Evolutionary conservation across 768 basidiomycete species (phyloP).

Genomic region (Termitomyces sp.): DNA sequence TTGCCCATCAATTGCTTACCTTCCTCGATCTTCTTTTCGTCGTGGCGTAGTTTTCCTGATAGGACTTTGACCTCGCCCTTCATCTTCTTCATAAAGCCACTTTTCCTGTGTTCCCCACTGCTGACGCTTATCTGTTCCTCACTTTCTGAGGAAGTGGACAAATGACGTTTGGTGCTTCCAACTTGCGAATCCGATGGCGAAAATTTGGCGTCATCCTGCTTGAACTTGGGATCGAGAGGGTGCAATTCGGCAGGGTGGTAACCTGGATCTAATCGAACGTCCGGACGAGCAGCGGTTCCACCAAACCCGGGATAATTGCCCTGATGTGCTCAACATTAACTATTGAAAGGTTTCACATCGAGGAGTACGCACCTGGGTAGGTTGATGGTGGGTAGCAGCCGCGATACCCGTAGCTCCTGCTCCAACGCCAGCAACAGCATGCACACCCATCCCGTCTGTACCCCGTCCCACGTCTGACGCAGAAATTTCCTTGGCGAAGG

Average conservation of each 20-base stretch:
- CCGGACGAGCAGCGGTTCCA: not conserved
- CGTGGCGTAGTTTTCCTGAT: conserved; percentile 26
- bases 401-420: not conserved
- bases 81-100: conserved; percentile 27
- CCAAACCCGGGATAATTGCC: not conserved
- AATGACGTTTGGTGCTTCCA: not conserved
- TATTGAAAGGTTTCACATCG: not conserved
- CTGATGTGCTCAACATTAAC: not conserved
- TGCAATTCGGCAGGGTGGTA: conserved; percentile 4
- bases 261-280: not conserved
- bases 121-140: not conserved
- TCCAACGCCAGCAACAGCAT: not conserved
- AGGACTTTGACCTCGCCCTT: conserved; percentile 33
- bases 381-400: not conserved
- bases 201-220: not conserved
- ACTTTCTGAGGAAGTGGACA: not conserved
- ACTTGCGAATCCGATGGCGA: not conserved
- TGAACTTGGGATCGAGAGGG: conserved; percentile 1
- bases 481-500: not conserved
- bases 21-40: conserved; percentile 31
- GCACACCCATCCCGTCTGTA: not conserved
- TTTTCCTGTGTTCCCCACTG: conserved; percentile 14
- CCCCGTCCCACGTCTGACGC: not conserved
- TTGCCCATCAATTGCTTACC: conserved; percentile 29
- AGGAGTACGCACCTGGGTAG: not conserved